Percentiles rank a stretch among this genome's conserved stretches.
Conservation (phyloP, 2,329 filamentous ascomycete species). For the Blastomyces emzantsi region DNA sequence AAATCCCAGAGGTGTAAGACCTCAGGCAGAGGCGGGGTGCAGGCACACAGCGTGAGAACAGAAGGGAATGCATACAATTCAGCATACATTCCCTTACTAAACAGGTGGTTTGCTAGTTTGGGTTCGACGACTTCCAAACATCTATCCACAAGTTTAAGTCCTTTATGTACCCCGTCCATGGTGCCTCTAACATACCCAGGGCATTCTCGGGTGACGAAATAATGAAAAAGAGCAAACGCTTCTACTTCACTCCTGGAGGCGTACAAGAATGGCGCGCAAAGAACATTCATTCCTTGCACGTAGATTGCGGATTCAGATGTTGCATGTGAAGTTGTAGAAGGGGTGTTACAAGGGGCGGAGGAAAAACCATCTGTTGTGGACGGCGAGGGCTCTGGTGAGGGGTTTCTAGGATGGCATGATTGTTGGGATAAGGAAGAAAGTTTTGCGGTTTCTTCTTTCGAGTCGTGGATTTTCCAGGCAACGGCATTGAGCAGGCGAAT, state of each 20-base stretch:
- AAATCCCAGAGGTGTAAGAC: slow-evolving; percentile 95
- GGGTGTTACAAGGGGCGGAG: slow-evolving; percentile 16
- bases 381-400: slow-evolving; percentile 46
- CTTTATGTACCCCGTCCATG: slow-evolving; percentile 95
- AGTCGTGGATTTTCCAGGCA: slow-evolving; percentile 86
- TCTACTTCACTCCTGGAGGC: slow-evolving; percentile 89
- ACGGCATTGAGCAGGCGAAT: slow-evolving; percentile 92
- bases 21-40: slow-evolving; percentile 88
- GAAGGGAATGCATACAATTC: slow-evolving; percentile 96
- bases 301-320: slow-evolving; percentile 69
- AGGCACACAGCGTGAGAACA: slow-evolving; percentile 88
- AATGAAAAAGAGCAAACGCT: slow-evolving; percentile 84
- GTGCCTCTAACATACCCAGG: slow-evolving; percentile 90
- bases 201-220: slow-evolving; percentile 76
- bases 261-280: slow-evolving; percentile 92
- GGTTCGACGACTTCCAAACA: slow-evolving; percentile 86
- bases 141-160: slow-evolving; percentile 82
- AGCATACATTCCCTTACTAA: slow-evolving; percentile 77
- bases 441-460: slow-evolving; percentile 38
- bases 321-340: slow-evolving; percentile 45
- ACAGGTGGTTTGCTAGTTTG: slow-evolving; percentile 74
- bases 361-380: slow-evolving; percentile 48
- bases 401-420: slow-evolving; percentile 13
- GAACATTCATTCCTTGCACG: slow-evolving; percentile 97
- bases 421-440: slow-evolving; percentile 30